Conservation (phyloP, 1,284 basidiomycete genomes). For the Ustilago tritici region DNA sequence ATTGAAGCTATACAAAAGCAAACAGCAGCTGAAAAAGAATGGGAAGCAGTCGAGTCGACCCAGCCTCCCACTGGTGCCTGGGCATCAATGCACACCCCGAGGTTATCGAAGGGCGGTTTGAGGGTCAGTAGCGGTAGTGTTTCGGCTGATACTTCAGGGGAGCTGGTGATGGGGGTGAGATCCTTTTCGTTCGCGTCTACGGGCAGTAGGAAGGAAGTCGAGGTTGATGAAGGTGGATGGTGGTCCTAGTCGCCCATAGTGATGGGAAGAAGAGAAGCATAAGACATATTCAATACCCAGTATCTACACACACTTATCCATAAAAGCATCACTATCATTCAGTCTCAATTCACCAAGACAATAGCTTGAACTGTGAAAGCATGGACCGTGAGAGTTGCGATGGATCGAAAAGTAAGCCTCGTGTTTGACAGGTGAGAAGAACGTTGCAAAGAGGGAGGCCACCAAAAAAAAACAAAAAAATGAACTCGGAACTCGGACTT, state of each 20-base stretch:
- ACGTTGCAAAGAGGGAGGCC: neutral
- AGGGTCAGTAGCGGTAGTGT: neutral
- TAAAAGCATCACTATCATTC: neutral
- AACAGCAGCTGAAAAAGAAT: conserved; percentile 7
- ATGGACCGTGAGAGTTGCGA: neutral
- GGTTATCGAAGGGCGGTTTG: neutral
- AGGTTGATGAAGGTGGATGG: conserved; percentile 50
- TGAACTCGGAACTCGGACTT: neutral
- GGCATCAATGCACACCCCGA: conserved; percentile 47
- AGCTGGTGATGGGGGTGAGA: neutral
- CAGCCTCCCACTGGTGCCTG: conserved; percentile 18
- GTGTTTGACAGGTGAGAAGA: too few species aligned
- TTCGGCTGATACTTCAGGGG: neutral
- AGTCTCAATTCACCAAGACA: neutral
- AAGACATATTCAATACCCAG: conserved; percentile 9
- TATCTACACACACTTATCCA: neutral
- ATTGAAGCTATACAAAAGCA: conserved; percentile 6
- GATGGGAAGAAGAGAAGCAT: neutral
- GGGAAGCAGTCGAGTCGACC: conserved; percentile 26
- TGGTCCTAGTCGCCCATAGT: conserved; percentile 22
- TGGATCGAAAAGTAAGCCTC: too few species aligned
- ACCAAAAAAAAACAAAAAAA: too few species aligned
- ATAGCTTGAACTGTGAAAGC: neutral
- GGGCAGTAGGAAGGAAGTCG: conserved; percentile 27
- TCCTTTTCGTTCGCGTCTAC: conserved; percentile 30